Conservation (phyloP, 306 rosid species). For the Cajanus cajan region DNA sequence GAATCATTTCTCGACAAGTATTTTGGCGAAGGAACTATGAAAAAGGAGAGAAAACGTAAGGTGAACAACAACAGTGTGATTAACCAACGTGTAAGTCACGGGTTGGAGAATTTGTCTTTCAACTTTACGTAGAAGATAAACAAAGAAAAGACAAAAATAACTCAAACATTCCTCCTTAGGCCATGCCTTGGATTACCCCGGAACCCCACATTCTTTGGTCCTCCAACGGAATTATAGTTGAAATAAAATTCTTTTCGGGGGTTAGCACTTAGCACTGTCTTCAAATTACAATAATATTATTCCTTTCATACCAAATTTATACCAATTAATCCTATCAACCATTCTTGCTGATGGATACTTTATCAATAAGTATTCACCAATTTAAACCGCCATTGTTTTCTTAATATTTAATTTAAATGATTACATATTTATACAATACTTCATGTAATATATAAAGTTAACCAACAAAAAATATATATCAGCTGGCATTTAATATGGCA, state of each 20-base stretch:
- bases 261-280: background rate
- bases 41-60: constrained; percentile 61
- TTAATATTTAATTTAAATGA: background rate
- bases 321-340: background rate
- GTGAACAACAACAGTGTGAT: constrained; percentile 47
- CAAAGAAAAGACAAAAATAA: constrained; percentile 43
- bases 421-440: background rate
- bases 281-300: constrained; percentile 1
- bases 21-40: constrained; percentile 52
- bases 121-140: constrained; percentile 60
- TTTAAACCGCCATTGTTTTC: background rate
- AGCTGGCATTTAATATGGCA: background rate
- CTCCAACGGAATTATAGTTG: constrained; percentile 24
- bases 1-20: constrained; percentile 70
- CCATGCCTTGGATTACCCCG: constrained; percentile 32
- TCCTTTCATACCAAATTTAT: background rate
- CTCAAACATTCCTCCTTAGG: constrained; percentile 13
- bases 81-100: constrained; percentile 50
- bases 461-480: background rate
- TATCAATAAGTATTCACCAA: background rate
- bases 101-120: constrained; percentile 44
- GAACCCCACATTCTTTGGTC: constrained; percentile 38
- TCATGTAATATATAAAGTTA: background rate
- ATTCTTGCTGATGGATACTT: background rate
- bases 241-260: constrained; percentile 8